Base-by-base conservation (phyloP, 345 rosid species). In the Eucalyptus regnans region DNA sequence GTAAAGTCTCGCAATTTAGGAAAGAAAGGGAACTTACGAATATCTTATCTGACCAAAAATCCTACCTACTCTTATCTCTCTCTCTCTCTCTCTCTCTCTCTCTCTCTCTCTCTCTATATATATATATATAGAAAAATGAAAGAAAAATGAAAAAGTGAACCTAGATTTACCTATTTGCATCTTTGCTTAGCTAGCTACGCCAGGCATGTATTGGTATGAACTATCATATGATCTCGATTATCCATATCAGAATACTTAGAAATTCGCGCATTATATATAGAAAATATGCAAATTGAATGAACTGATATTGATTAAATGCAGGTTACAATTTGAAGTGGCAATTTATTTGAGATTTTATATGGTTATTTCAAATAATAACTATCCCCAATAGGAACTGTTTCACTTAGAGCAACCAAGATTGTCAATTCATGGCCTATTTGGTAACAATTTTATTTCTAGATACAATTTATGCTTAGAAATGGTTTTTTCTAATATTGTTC, bases 391-490 rank as follows among this genome's bases (percentile, higher is more conserved):
- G 33, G n/a, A 62, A 62, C 16, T 6, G 17, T 62, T 62, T 62
- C 16, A 29, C 8, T 33, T 62, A 29, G 33, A 62, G 33, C 68
- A 62, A 62, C 31, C 31, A 6, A 62, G 3, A 62, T 27, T 62
- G n/a, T 12, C 8, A 12, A 27, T 62, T 58, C 11, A 58, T 58
- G 54, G 20, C 54, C 54, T 51, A 51, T 51, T 51, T 16, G 20
- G 0, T 51, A 51, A 51, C 54, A 8, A 16, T 16, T 51, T 51
- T 51, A 20, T 51, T 51, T 51, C 1, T 8, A 6, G 0, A 6
- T 0, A 51, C 54, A 51, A 16, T 51, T 51, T 51, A 51, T 51
- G 20, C 22, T 51, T 8, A 51, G 20, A 51, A 51, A 51, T 51
- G 1, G 22, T 16, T 51, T 16, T 51, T 51, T 51, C 54, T 51